A percentile compares a stretch with the other conserved stretches of the same genome.
These are phyloP conservation scores for Talaromyces trachyspermus DNA, from an alignment of 495 filamentous ascomycete genomes.

Conservation along the genomic window DNA sequence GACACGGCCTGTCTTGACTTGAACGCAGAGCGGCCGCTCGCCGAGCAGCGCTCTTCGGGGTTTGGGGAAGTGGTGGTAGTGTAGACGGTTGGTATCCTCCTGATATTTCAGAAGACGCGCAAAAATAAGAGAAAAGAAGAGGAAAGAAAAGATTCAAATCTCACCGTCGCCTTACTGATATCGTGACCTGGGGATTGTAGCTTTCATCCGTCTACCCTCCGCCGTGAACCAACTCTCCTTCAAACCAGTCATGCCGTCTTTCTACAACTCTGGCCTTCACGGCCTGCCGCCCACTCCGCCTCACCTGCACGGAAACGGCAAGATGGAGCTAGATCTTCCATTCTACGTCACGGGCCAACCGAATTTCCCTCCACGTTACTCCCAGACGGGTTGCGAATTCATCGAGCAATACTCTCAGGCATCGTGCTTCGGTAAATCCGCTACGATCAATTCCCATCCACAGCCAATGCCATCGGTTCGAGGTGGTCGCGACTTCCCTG, in stretches of 20 bases:
- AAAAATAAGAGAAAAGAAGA: neutral
- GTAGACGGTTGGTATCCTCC: slow-evolving; percentile 41
- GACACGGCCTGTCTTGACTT: slow-evolving; percentile 8
- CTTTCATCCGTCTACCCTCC: slow-evolving; percentile 28
- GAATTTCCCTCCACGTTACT: slow-evolving; percentile 38
- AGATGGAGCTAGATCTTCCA: slow-evolving; percentile 33
- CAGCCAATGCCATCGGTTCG: slow-evolving; percentile 25
- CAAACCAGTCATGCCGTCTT: slow-evolving; percentile 35
- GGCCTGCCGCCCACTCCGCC: slow-evolving; percentile 41
- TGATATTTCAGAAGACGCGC: no score
- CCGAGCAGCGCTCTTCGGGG: slow-evolving; percentile 36
- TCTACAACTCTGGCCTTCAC: slow-evolving; percentile 36
- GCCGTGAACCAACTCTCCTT: slow-evolving; percentile 31
- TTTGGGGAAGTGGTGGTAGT: slow-evolving; percentile 36
- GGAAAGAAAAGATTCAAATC: neutral
- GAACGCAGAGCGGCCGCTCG: slow-evolving; percentile 36
- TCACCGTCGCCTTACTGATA: slow-evolving; percentile 10
- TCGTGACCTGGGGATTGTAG: slow-evolving; percentile 10
- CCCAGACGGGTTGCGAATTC: slow-evolving; percentile 42
- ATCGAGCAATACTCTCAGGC: slow-evolving; percentile 46
- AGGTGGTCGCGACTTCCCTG: slow-evolving; percentile 23
- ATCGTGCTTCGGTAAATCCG: slow-evolving; percentile 33
- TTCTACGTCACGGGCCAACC: slow-evolving; percentile 35
- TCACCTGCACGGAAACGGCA: slow-evolving; percentile 31
- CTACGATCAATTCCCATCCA: slow-evolving; percentile 30